These are phyloP conservation scores for Penicillium turbatum DNA, from an alignment of 495 filamentous ascomycete genomes.

Conservation along the genomic window DNA sequence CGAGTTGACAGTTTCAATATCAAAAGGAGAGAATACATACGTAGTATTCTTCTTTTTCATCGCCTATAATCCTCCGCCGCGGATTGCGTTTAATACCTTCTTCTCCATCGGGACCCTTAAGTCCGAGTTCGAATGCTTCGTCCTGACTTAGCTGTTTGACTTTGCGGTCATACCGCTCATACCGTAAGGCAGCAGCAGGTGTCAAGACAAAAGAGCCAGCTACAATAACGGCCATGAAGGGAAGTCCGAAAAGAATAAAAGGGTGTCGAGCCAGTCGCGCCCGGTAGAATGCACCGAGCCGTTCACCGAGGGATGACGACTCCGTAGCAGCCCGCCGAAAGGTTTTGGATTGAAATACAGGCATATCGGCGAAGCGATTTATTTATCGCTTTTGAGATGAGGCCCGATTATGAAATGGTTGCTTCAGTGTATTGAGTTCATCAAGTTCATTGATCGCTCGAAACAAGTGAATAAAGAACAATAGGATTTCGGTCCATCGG, in stretches of 20 bases:
- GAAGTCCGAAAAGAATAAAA: slow-evolving; percentile 92
- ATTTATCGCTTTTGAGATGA: not conserved
- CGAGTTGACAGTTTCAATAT: slow-evolving; percentile 10
- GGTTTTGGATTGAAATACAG: slow-evolving; percentile 66
- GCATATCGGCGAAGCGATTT: slow-evolving; percentile 48
- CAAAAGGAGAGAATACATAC: slow-evolving; percentile 44
- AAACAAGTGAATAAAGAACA: not conserved
- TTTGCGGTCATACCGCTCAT: slow-evolving; percentile 86
- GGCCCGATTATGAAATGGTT: not conserved
- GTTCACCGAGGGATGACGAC: slow-evolving; percentile 51
- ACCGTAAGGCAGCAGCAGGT: slow-evolving; percentile 86
- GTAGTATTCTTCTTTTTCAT: slow-evolving; percentile 88
- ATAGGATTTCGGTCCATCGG: slow-evolving; percentile 7
- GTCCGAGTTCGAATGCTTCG: slow-evolving; percentile 68
- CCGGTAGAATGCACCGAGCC: slow-evolving; percentile 75
- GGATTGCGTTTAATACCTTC: slow-evolving; percentile 47
- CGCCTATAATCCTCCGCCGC: slow-evolving; percentile 46
- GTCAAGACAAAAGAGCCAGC: slow-evolving; percentile 92
- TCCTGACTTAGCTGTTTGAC: slow-evolving; percentile 76
- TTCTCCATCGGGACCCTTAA: slow-evolving; percentile 49
- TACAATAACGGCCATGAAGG: slow-evolving; percentile 89
- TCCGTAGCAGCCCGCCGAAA: slow-evolving; percentile 52
- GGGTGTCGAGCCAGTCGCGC: slow-evolving; percentile 63
- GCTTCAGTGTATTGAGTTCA: not conserved
- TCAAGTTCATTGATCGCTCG: not conserved